Percentiles rank a stretch among this genome's conserved stretches.
Evolutionary conservation across 371 early-diverging fungal species (phyloP).

Genomic region (Mortierella sp.): DNA sequence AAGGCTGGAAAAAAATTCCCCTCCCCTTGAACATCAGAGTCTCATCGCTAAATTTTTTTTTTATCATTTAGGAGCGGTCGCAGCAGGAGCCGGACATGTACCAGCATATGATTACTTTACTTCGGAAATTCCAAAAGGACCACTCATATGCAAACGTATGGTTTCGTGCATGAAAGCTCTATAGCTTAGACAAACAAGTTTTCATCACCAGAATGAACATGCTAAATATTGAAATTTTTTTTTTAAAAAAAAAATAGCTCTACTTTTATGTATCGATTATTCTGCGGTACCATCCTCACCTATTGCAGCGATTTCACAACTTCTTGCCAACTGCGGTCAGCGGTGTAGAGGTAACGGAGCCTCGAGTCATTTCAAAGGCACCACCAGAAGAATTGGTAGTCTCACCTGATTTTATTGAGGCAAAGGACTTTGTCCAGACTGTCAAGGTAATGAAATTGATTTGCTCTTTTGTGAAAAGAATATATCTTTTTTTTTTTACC

Average conservation of each 20-base stretch:
- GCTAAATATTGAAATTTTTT: no score
- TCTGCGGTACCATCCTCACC: conserved; percentile 50
- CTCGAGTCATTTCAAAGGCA: conserved; percentile 51
- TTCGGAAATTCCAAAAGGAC: conserved; percentile 54
- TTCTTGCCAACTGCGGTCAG: conserved; percentile 38
- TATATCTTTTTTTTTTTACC: neutral
- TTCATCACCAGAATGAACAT: neutral
- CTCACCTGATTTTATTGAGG: conserved; percentile 55
- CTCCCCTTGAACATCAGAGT: no score
- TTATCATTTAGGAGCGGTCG: conserved; percentile 31
- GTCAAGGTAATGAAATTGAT: no score
- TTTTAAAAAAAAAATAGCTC: conserved; percentile 14
- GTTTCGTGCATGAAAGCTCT: no score
- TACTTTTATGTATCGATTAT: conserved; percentile 56
- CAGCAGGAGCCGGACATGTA: conserved; percentile 55
- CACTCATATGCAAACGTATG: no score
- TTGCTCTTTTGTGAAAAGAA: no score
- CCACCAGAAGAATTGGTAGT: conserved; percentile 55
- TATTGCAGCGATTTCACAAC: conserved; percentile 49
- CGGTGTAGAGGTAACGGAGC: conserved; percentile 42
- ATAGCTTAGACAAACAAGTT: no score
- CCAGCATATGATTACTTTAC: conserved; percentile 52
- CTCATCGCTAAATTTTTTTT: neutral
- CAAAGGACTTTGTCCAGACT: conserved; percentile 54
- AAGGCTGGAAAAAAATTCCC: neutral